These are phyloP conservation scores for Niveomyces coronatus DNA, from an alignment of 2,329 filamentous ascomycete genomes.

Conservation along the genomic window DNA sequence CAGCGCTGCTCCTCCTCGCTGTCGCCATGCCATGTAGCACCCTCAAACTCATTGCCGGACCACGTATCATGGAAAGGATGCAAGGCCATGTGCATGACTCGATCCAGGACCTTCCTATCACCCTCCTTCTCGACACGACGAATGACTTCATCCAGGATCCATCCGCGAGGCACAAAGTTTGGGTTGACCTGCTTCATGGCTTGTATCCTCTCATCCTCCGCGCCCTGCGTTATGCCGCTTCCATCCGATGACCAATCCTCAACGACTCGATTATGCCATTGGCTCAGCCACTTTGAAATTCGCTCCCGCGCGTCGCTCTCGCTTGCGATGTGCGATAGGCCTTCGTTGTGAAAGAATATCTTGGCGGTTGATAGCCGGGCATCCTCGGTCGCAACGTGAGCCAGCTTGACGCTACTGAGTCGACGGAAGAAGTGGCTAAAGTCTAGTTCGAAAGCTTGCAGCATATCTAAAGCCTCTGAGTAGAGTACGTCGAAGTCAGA, in stretches of 20 bases:
- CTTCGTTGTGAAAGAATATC: slow-evolving; percentile 73
- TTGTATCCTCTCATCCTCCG: slow-evolving; percentile 51
- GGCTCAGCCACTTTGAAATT: slow-evolving; percentile 70
- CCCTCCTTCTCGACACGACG: slow-evolving; percentile 74
- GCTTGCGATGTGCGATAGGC: slow-evolving; percentile 45
- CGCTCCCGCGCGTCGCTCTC: slow-evolving; percentile 55
- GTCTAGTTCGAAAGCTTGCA: slow-evolving; percentile 77
- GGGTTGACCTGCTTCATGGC: slow-evolving; percentile 86
- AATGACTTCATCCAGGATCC: slow-evolving; percentile 91
- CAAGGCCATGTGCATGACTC: slow-evolving; percentile 73
- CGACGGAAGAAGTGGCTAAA: slow-evolving; percentile 91
- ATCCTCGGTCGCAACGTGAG: slow-evolving; percentile 54
- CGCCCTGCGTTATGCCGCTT: slow-evolving; percentile 23
- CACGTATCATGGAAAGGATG: slow-evolving; percentile 77
- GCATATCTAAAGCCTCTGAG: slow-evolving; percentile 68
- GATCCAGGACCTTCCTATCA: slow-evolving; percentile 67
- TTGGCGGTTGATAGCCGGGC: slow-evolving; percentile 51
- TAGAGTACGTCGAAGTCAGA: slow-evolving; percentile 73
- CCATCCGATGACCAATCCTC: slow-evolving; percentile 63
- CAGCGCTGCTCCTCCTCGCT: slow-evolving; percentile 69
- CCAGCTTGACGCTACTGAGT: slow-evolving; percentile 53
- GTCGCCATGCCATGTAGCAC: slow-evolving; percentile 45
- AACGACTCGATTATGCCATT: slow-evolving; percentile 59
- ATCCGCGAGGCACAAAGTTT: slow-evolving; percentile 82
- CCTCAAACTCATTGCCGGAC: slow-evolving; percentile 41